These are phyloP conservation scores for Coemansia sp. DNA, from an alignment of 192 early-diverging fungal genomes.

Conservation along the genomic window DNA sequence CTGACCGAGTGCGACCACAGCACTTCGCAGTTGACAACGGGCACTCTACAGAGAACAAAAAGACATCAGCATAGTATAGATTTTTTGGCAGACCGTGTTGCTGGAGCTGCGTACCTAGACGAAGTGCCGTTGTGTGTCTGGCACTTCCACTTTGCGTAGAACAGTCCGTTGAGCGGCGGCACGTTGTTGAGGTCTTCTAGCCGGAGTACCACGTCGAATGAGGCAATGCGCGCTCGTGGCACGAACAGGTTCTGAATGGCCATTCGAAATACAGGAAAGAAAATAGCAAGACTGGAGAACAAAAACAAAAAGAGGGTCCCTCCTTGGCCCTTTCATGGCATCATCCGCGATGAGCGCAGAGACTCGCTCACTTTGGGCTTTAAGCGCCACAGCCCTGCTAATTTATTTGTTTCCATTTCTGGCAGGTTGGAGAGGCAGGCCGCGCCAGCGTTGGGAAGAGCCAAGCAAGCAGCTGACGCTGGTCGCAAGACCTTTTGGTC, in stretches of 20 bases:
- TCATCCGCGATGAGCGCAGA: too few relatives aligned
- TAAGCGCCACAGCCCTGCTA: not conserved
- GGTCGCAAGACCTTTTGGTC: too few relatives aligned
- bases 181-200: conserved; percentile 81
- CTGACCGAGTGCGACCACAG: conserved; percentile 62
- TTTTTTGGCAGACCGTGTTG: conserved; percentile 31
- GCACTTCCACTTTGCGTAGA: conserved; percentile 76
- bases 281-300: not conserved
- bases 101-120: conserved; percentile 34
- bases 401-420: not conserved
- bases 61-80: not conserved
- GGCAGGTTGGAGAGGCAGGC: too few relatives aligned
- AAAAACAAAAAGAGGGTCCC: not conserved
- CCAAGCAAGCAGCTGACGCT: too few relatives aligned
- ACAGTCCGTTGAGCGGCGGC: conserved; percentile 76
- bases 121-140: conserved; percentile 47
- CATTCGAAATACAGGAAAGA: conserved; percentile 16
- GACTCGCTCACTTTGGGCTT: not conserved
- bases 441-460: too few relatives aligned
- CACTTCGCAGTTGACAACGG: conserved; percentile 57
- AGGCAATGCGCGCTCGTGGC: conserved; percentile 67
- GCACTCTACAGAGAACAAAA: conserved; percentile 25
- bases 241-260: conserved; percentile 66
- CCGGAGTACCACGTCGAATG: conserved; percentile 60
- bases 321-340: not conserved